Evolutionary conservation across 495 filamentous ascomycete genomes (phyloP).

Genomic region (Chaetomidium leptoderma): DNA sequence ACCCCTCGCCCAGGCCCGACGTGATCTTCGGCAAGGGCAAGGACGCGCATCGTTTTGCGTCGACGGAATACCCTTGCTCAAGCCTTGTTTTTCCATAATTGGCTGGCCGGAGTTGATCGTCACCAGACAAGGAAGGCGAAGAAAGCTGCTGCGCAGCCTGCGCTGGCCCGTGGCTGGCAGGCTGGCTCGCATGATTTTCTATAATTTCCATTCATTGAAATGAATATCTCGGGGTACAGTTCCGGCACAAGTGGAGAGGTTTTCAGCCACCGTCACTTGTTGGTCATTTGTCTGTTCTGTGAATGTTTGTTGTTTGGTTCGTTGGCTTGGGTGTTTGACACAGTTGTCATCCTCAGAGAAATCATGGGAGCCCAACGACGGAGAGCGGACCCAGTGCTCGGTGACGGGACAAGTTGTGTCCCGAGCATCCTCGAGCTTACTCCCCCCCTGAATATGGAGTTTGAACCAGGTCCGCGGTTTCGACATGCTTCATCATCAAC

Average conservation of each 20-base stretch:
- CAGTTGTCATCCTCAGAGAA: not conserved
- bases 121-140: conserved; percentile 17
- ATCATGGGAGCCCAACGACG: not conserved
- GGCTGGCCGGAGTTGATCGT: conserved; percentile 14
- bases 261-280: not conserved
- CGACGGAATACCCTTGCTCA: no score
- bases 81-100: conserved; percentile 6
- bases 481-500: not conserved
- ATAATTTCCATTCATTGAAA: not conserved
- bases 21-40: conserved; percentile 12
- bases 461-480: conserved; percentile 1
- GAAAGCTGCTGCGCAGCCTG: not conserved
- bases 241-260: conserved; percentile 2
- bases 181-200: not conserved
- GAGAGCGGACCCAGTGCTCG: not conserved
- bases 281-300: not conserved
- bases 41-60: not conserved
- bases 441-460: not conserved
- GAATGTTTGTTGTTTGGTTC: not conserved
- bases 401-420: conserved; percentile 6
- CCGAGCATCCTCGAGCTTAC: conserved; percentile 1
- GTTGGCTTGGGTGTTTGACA: no score
- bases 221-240: no score
- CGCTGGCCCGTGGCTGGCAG: no score
- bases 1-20: not conserved